Conservation (phyloP, 2,329 filamentous ascomycete species). For the Pseudogymnoascus pannorum region DNA sequence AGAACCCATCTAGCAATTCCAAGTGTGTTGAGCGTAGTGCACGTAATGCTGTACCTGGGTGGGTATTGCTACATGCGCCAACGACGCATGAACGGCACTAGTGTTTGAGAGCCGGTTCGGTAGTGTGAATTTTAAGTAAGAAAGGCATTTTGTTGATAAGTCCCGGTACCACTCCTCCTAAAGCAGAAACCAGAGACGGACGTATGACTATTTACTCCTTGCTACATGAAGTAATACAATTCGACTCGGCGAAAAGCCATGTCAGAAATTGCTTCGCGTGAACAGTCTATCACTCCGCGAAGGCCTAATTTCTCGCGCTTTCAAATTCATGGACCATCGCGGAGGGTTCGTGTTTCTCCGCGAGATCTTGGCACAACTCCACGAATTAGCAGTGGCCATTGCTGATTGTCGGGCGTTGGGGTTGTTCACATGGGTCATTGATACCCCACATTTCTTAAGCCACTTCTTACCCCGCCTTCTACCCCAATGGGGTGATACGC, state of each 20-base stretch:
- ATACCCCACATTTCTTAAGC: not conserved
- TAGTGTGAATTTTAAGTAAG: no score
- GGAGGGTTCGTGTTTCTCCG: not conserved
- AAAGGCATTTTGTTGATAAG: no score
- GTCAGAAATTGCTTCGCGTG: not conserved
- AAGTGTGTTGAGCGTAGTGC: not conserved
- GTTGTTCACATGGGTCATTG: no score
- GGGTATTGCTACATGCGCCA: not conserved
- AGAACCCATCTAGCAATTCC: not conserved
- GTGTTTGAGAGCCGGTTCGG: no score
- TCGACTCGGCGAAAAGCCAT: not conserved
- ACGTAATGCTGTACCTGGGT: not conserved
- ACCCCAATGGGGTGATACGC: no score
- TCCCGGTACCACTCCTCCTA: no score
- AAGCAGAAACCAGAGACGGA: no score
- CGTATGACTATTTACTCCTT: no score
- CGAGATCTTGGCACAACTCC: not conserved
- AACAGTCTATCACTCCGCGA: not conserved
- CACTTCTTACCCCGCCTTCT: not conserved
- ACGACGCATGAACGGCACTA: no score
- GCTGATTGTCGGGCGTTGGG: no score
- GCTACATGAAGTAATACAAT: no score
- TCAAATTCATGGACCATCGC: not conserved
- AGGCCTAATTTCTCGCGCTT: not conserved
- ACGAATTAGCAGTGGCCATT: not conserved